Evolutionary conservation across 2,329 filamentous ascomycete genomes (phyloP).

Genomic region (Chaetomium olivaceum): DNA sequence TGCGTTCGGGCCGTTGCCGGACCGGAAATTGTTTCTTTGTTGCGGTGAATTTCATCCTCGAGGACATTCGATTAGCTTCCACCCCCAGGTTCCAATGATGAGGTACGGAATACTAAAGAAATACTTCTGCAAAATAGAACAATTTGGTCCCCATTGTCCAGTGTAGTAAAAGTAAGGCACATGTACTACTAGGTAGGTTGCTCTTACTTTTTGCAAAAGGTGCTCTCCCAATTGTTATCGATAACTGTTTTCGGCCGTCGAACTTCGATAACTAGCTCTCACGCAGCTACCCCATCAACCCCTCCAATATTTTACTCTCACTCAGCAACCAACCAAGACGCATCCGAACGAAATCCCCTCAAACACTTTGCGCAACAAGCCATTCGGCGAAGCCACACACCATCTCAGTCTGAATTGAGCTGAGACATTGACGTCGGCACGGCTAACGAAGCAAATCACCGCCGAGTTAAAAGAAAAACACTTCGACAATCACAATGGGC

Average conservation of each 20-base stretch:
- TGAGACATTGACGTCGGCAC: background rate
- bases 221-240: slow-evolving; percentile 9
- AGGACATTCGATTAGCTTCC: no score
- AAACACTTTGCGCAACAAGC: background rate
- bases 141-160: background rate
- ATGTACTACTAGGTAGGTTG: background rate
- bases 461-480: background rate
- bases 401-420: background rate
- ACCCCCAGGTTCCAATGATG: no score
- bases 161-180: background rate
- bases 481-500: slow-evolving; percentile 46
- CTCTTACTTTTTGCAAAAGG: background rate
- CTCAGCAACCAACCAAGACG: background rate
- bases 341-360: slow-evolving; percentile 17
- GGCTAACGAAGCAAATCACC: background rate
- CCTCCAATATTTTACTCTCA: slow-evolving; percentile 8
- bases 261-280: background rate
- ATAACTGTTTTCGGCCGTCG: background rate
- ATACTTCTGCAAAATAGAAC: background rate
- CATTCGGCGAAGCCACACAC: background rate
- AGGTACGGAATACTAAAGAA: no score
- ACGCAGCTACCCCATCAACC: slow-evolving; percentile 20
- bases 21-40: no score
- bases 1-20: no score
- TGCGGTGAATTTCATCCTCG: no score